Evolutionary conservation across 2,329 filamentous ascomycete species (phyloP), one percentile per base, ranked within the genome.

Genomic region (Penicillium sp.): DNA sequence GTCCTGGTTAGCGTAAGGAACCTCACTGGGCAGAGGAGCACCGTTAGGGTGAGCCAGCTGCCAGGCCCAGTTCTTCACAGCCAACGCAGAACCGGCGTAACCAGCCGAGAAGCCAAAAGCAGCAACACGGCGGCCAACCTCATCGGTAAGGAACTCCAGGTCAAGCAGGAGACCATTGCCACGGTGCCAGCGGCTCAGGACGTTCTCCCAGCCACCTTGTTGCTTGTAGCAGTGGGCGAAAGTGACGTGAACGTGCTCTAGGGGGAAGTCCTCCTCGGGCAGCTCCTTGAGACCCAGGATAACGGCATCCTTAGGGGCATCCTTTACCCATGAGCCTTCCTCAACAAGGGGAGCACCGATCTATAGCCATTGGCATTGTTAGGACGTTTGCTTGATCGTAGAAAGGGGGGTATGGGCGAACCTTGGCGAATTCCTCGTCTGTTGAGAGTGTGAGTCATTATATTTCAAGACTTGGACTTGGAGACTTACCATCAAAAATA

Each of bases 131-230:
- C 89, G 81, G 37, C 90, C 90, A 29, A 79, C 82, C 62, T 88
- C 84, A 65, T 96, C 89, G 39, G 85, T 84, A 37, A 97, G 81
- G 73, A 96, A 97, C 73, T 96, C 93, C 37, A 97, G 83, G 69
- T 97, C 93, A 58, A 92, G 85, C 14, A 97, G 85, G 0, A 85
- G 88, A 65, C 91, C 91, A 54, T 87, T 86, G 57, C 91, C 92
- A 25, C 86, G 83, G 27, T 89, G 84, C 75, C 92, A 97, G 55
- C 93, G 84, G 56, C 86, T 82, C n/a, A 96, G 85, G 6, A 92
- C 90, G 43, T 85, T 83, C 57, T 91, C 85, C 91, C 91, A 96
- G 27, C 88, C 89, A 27, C 78, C 85, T 77, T 95, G 91, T 64
- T 84, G 78, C 82, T 92, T 92, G 79, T 88, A 91, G 77, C 86